Evolutionary conservation across 2,329 filamentous ascomycete genomes (phyloP), one percentile per base, ranked within the genome.

Genomic region (Stagonosporopsis tanaceti): DNA sequence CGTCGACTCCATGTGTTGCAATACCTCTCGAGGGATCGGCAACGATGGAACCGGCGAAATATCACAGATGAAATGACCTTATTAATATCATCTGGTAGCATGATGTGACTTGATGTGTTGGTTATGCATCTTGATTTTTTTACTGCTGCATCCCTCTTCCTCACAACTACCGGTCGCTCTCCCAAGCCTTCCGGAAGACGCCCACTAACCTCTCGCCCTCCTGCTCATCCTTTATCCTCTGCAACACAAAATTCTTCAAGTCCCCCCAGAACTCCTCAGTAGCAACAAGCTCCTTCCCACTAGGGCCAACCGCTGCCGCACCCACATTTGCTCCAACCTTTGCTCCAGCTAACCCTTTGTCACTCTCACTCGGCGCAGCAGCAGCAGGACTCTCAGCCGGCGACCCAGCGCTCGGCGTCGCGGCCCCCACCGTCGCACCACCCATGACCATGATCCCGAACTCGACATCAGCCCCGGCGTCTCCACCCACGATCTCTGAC

Each of bases 381-480:
- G 79, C 80, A 44, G 78, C 77, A 17, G 79, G 76, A 69, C 79
- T 80, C 51, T 77, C 74, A 44, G 80, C 79, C 0, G 79, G 80
- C 35, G 80, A 79, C 12, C 80, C 78, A 22, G 68, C 58, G 11
- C 69, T 68, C 37, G 67, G 65, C 0, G 77, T 68, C 17, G 35
- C 11, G 7, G 34, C 40, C n/a, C 47, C 57, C 14, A 74, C 74
- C n/a, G 79, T 78, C 22, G 66, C 74, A 11, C 74, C 74, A 82
- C 92, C 93, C 73, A 97, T 87, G 20, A 97, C 84, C 93, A 98
- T 98, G 53, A 97, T 85, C 1, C 87, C 87, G 61, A 98, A 88
- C 75, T 97, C 93, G 0, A 94, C 81, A 11, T 79, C 81, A 1
- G 67, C 76, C 17, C 67, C 82, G 27, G 78, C 81, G 41, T 85